phyloP scores from a whole-genome alignment of 306 rosid species.

The Fagus sylvatica region DNA sequence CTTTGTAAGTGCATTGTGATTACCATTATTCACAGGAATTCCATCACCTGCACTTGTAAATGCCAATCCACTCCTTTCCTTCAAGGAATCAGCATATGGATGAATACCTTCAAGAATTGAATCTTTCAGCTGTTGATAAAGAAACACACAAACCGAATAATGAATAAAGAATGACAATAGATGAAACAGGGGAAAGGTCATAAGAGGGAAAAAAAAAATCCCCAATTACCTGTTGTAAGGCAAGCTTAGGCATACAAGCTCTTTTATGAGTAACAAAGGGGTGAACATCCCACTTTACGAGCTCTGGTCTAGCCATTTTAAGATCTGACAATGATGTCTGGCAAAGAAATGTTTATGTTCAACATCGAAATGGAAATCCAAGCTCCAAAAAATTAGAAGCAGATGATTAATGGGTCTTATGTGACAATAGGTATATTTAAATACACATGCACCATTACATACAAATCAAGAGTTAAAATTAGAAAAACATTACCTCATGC shows the following conservation, averaged over 20 bases:
- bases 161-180: slow-evolving; percentile 15
- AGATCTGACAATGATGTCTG: slow-evolving; percentile 51
- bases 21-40: slow-evolving; percentile 20
- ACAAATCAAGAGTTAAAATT: slow-evolving; percentile 5
- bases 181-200: slow-evolving; percentile 2
- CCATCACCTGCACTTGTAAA: slow-evolving; percentile 19
- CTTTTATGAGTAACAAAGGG: slow-evolving; percentile 53
- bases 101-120: slow-evolving; percentile 58
- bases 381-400: slow-evolving; percentile 12
- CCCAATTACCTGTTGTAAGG: slow-evolving; percentile 58
- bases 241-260: slow-evolving; percentile 45
- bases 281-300: slow-evolving; percentile 47
- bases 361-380: slow-evolving; percentile 11
- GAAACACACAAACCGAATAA: slow-evolving; percentile 17
- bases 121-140: slow-evolving; percentile 60
- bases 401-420: slow-evolving; percentile 10
- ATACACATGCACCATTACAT: slow-evolving; percentile 3
- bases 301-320: slow-evolving; percentile 32
- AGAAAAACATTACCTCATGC: slow-evolving; percentile 43
- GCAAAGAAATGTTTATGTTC: slow-evolving; percentile 2
- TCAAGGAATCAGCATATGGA: slow-evolving; percentile 52
- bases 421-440: slow-evolving; percentile 1
- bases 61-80: slow-evolving; percentile 50
- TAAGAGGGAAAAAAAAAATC: slow-evolving; percentile 10
- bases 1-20: slow-evolving; percentile 16